Evolutionary conservation across 257 asterid genomes (phyloP).

Genomic region (Scutellaria barbata): DNA sequence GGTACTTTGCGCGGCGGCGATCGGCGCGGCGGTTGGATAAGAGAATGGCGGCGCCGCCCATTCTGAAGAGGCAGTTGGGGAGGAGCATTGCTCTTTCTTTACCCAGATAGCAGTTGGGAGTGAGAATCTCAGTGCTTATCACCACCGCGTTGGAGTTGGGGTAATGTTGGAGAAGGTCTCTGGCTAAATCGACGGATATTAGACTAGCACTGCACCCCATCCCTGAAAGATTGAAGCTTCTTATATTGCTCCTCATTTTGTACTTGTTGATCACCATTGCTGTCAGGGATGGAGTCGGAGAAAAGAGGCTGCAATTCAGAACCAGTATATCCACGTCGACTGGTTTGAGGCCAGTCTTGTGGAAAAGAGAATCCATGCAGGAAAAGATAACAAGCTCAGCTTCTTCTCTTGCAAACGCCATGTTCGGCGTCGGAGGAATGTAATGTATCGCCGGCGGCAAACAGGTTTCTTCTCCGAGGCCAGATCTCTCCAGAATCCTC

Average conservation of each 20-base stretch:
- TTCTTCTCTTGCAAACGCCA: slow-evolving; percentile 49
- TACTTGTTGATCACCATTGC: slow-evolving; percentile 73
- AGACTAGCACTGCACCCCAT: slow-evolving; percentile 77
- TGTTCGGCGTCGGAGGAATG: slow-evolving; percentile 50
- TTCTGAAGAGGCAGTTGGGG: slow-evolving; percentile 51
- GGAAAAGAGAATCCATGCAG: slow-evolving; percentile 53
- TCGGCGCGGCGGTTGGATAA: slow-evolving; percentile 50
- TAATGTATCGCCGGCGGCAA: slow-evolving; percentile 56
- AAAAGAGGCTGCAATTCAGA: slow-evolving; percentile 59
- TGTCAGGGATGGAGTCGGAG: slow-evolving; percentile 65
- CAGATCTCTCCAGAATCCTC: slow-evolving; percentile 66
- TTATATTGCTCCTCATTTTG: slow-evolving; percentile 57
- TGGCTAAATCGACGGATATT: slow-evolving; percentile 60
- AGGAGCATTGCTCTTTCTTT: slow-evolving; percentile 58
- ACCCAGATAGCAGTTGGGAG: slow-evolving; percentile 45
- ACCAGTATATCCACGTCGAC: slow-evolving; percentile 53
- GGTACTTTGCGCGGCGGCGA: slow-evolving; percentile 58
- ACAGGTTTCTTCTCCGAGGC: slow-evolving; percentile 64
- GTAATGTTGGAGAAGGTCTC: slow-evolving; percentile 54
- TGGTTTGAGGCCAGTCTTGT: slow-evolving; percentile 49
- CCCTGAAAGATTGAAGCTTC: slow-evolving; percentile 65
- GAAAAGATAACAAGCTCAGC: slow-evolving; percentile 59
- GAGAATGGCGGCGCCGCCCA: slow-evolving; percentile 57
- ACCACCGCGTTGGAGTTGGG: slow-evolving; percentile 60
- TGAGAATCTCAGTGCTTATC: slow-evolving; percentile 55